phyloP scores from a whole-genome alignment of 2,329 filamentous ascomycete genomes.

The Calonectria pauciramosa region DNA sequence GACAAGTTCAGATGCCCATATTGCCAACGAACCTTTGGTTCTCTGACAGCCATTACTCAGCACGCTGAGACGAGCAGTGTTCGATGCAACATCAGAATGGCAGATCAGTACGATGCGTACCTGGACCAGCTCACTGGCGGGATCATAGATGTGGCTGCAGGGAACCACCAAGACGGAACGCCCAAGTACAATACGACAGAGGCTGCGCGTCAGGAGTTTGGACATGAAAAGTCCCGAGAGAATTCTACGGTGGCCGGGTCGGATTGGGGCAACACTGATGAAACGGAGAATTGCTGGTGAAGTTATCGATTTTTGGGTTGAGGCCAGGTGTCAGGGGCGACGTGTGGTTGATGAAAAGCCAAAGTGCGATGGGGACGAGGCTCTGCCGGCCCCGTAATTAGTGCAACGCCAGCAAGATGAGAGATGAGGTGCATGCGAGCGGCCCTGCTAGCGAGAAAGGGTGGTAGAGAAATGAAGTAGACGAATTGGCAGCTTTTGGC shows the following conservation, averaged over 20 bases:
- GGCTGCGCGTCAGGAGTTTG: conserved; percentile 16
- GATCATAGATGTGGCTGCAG: conserved; percentile 42
- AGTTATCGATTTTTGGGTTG: not conserved
- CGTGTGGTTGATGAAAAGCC: not conserved
- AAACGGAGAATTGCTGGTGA: conserved; percentile 30
- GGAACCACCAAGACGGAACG: conserved; percentile 45
- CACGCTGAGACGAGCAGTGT: conserved; percentile 62
- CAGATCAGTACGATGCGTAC: conserved; percentile 51
- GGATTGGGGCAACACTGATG: conserved; percentile 2
- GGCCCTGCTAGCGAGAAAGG: not conserved
- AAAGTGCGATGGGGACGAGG: not conserved
- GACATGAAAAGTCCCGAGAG: not conserved
- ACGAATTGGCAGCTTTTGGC: not conserved
- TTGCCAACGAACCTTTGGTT: conserved; percentile 59
- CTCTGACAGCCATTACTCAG: conserved; percentile 58
- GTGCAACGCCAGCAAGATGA: conserved; percentile 4
- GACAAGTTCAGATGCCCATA: conserved; percentile 56
- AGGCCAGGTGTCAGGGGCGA: not conserved
- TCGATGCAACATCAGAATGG: conserved; percentile 59
- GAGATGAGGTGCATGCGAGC: not conserved
- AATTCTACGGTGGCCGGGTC: not conserved
- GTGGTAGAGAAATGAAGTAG: not conserved
- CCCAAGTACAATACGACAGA: conserved; percentile 44
- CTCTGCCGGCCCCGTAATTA: not conserved
- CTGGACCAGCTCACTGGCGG: conserved; percentile 52